Conservation (phyloP, 371 early-diverging fungal species). For the Circinella minor region DNA sequence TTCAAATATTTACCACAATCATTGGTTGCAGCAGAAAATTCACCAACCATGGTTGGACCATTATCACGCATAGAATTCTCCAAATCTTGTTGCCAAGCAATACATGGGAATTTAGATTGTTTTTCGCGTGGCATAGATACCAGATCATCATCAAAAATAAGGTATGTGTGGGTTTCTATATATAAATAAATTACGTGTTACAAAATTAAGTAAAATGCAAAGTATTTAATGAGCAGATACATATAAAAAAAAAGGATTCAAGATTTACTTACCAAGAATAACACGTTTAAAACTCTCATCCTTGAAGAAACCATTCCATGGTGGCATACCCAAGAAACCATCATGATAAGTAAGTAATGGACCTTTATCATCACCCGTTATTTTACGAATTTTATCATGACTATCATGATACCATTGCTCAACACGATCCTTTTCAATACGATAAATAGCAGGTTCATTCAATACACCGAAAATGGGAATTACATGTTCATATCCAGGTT, state of each 20-base stretch:
- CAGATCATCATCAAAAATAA: slow-evolving; percentile 49
- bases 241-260: not conserved
- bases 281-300: slow-evolving; percentile 29
- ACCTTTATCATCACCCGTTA: slow-evolving; percentile 34
- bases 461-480: slow-evolving; percentile 61
- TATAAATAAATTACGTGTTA: not conserved
- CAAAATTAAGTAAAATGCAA: too few relatives aligned
- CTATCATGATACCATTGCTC: slow-evolving; percentile 40
- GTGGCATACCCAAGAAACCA: slow-evolving; percentile 39
- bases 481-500: slow-evolving; percentile 56
- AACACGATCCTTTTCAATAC: slow-evolving; percentile 21
- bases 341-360: slow-evolving; percentile 51
- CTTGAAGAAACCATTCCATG: slow-evolving; percentile 46
- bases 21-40: slow-evolving; percentile 75
- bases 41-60: slow-evolving; percentile 72
- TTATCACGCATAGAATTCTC: slow-evolving; percentile 26
- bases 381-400: slow-evolving; percentile 37
- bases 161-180: slow-evolving; percentile 50
- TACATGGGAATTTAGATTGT: slow-evolving; percentile 56
- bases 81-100: slow-evolving; percentile 39
- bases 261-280: slow-evolving; percentile 34
- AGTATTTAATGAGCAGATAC: too few relatives aligned
- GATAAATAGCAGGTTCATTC: slow-evolving; percentile 49
- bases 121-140: slow-evolving; percentile 47
- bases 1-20: slow-evolving; percentile 79